Evolutionary conservation across 169 alveolate species (phyloP), one percentile per base, ranked within the genome.

Genomic region (Toxoplasma gondii): DNA sequence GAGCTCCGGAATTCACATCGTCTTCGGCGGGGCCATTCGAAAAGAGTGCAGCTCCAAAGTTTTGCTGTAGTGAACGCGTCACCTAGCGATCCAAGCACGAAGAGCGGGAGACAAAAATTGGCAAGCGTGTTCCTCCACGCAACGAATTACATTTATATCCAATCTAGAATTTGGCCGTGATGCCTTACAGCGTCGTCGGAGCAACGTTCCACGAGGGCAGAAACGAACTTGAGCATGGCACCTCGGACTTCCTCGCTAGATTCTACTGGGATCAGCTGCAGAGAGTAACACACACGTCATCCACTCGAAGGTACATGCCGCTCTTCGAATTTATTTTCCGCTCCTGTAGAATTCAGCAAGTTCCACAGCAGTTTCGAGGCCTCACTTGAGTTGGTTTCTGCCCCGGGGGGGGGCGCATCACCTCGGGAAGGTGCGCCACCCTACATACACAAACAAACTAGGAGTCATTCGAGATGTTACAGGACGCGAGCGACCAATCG

Each of bases 211-310:
- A 91, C 78, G 78, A 84, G 64, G 0, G 91, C 90, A 9, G 74
- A 69, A 34, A 94, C 86, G 58, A 94, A 39, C 34, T 36, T 45
- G 41, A 91, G 78, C 94, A 91, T 38, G 49, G 44, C 81, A 29
- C 12, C 67, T n/a, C 96, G 54, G 38, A 94, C 94, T 29, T 94
- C 96, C 84, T 94, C 96, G 49, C 94, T 84, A 38, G 67, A 38
- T 38, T 94, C 96, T n/a, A 91, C 38, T 27, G 96, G 96, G n/a
- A 36, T 38, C 93, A 93, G 49, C 93, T 93, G 95, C 74, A 88
- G 70, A n/a, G 36, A 53, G 41, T 16, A 27, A 27, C 78, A 24
- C 91, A 84, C 78, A 44, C 53, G 2, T 29, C 0, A 17, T 7
- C 34, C 1, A 64, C n/a, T 64, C 34, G 22, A 64, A 64, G 74